Evolutionary conservation across 2,329 filamentous ascomycete genomes (phyloP).

Genomic region (Aspergillus felis): DNA sequence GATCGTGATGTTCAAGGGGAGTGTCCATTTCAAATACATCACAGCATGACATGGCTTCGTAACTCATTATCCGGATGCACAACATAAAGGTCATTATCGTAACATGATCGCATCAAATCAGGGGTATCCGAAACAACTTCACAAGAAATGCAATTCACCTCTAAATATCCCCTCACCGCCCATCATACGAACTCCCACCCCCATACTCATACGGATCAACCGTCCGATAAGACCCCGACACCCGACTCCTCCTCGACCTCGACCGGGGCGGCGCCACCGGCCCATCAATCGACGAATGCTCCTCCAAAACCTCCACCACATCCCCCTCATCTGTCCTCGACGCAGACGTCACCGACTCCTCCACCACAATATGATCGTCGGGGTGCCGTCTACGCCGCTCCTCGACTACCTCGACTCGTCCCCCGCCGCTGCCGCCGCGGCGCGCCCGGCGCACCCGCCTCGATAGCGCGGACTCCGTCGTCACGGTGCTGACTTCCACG

Average conservation of each 20-base stretch:
- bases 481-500: slow-evolving; percentile 14
- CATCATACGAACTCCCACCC: slow-evolving; percentile 22
- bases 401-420: slow-evolving; percentile 28
- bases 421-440: background rate
- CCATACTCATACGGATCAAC: slow-evolving; percentile 43
- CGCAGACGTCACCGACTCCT: slow-evolving; percentile 28
- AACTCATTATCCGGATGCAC: background rate
- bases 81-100: background rate
- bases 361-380: slow-evolving; percentile 25
- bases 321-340: slow-evolving; percentile 33
- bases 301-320: slow-evolving; percentile 58
- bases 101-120: background rate
- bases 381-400: slow-evolving; percentile 24
- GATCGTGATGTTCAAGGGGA: no score
- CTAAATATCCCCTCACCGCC: background rate
- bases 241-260: slow-evolving; percentile 35
- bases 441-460: slow-evolving; percentile 9
- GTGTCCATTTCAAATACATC: background rate
- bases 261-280: slow-evolving; percentile 26
- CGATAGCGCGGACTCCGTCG: slow-evolving; percentile 13
- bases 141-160: background rate
- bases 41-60: background rate
- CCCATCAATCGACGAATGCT: slow-evolving; percentile 40
- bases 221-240: slow-evolving; percentile 46
- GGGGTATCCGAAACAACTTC: background rate